Conservation (phyloP, 2,329 filamentous ascomycete genomes). For the Talaromyces sp. region DNA sequence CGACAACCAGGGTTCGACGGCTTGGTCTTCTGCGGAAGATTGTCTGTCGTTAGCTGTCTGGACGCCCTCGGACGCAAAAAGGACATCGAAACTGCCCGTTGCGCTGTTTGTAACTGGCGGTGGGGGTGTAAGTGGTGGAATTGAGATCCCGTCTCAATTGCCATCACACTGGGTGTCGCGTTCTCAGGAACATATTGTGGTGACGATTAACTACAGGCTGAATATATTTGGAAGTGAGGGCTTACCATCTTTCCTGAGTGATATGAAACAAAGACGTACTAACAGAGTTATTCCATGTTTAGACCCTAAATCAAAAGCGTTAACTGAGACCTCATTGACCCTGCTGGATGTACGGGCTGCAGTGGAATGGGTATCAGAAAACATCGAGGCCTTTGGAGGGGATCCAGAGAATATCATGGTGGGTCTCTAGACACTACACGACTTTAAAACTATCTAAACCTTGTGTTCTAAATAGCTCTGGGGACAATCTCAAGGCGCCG, state of each 20-base stretch:
- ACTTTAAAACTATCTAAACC: no score
- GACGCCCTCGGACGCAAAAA: conserved; percentile 28
- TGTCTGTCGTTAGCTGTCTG: conserved; percentile 41
- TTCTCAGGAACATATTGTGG: conserved; percentile 37
- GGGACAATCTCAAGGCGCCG: conserved; percentile 22
- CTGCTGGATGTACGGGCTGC: conserved; percentile 18
- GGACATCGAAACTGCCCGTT: conserved; percentile 16
- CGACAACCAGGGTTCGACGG: conserved; percentile 16
- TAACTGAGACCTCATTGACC: background rate
- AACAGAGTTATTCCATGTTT: background rate
- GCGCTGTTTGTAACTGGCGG: conserved; percentile 21
- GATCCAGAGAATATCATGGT: conserved; percentile 26
- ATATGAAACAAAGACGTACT: no score
- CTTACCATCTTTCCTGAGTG: no score
- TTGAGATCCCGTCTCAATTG: conserved; percentile 26
- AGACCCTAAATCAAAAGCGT: conserved; percentile 14
- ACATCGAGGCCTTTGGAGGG: conserved; percentile 31
- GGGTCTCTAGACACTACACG: background rate
- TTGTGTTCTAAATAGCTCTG: conserved; percentile 5
- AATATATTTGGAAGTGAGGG: conserved; percentile 20
- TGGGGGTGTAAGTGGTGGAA: conserved; percentile 22
- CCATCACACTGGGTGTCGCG: conserved; percentile 32
- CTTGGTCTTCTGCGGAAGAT: conserved; percentile 32
- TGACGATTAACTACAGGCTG: conserved; percentile 29
- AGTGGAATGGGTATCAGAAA: conserved; percentile 27